Evolutionary conservation across 2,329 filamentous ascomycete species (phyloP).

Genomic region (Penicillium sp.): DNA sequence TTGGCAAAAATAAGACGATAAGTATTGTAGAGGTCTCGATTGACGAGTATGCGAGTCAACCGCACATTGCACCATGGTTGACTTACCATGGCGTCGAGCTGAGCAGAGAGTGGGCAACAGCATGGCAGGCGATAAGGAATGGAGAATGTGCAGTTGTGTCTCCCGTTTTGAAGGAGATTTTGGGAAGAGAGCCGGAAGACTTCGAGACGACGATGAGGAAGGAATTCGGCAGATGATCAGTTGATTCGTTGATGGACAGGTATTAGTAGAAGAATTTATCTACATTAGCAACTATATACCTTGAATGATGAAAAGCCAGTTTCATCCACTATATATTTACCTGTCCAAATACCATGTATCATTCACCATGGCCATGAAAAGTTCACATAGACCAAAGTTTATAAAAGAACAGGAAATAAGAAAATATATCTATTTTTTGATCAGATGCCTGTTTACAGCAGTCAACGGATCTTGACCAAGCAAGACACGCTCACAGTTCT

Average conservation of each 20-base stretch:
- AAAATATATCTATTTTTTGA: background rate
- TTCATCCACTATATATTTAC: background rate
- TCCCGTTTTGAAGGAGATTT: conserved; percentile 33
- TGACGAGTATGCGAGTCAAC: conserved; percentile 40
- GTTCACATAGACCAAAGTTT: too few species aligned
- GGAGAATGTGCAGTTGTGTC: conserved; percentile 46
- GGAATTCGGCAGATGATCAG: background rate
- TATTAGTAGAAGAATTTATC: too few species aligned
- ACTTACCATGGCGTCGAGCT: conserved; percentile 33
- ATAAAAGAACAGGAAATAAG: background rate
- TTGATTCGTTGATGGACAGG: too few species aligned
- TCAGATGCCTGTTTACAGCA: conserved; percentile 13
- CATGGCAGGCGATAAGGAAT: conserved; percentile 43
- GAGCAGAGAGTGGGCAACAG: conserved; percentile 46
- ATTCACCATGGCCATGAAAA: background rate
- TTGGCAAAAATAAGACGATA: conserved; percentile 21
- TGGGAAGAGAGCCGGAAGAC: conserved; percentile 42
- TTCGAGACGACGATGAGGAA: conserved; percentile 33
- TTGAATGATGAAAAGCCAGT: background rate
- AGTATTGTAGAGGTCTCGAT: conserved; percentile 36
- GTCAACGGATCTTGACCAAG: conserved; percentile 9
- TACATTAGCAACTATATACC: background rate
- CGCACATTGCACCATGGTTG: conserved; percentile 36
- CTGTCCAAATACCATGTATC: background rate
- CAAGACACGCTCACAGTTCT: conserved; percentile 35